These are phyloP conservation scores for Gryganskiella cystojenkinii DNA, from an alignment of 192 early-diverging fungal genomes.

Conservation along the genomic window DNA sequence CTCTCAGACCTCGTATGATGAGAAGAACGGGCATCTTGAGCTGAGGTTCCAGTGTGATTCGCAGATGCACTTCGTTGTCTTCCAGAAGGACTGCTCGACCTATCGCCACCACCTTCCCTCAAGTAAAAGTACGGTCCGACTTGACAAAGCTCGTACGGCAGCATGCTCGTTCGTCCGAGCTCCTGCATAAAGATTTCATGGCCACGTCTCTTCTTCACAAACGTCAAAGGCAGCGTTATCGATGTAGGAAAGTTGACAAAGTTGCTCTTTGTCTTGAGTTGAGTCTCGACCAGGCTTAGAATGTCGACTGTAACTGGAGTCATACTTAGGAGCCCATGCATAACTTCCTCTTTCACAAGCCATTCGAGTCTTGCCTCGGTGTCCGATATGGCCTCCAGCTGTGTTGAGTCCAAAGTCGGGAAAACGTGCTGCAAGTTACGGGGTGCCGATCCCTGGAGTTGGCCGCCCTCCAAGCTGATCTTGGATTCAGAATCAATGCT, in stretches of 20 bases:
- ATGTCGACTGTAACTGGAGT: conserved; percentile 61
- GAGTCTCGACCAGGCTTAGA: conserved; percentile 60
- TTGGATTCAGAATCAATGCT: conserved; percentile 39
- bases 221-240: conserved; percentile 59
- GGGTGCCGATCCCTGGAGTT: conserved; percentile 12
- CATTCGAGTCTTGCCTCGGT: conserved; percentile 66
- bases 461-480: conserved; percentile 33
- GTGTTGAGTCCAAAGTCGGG: conserved; percentile 50
- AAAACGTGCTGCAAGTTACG: conserved; percentile 37
- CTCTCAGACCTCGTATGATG: too few species aligned
- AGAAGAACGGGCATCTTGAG: too few species aligned
- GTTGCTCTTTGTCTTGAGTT: conserved; percentile 62
- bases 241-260: conserved; percentile 69
- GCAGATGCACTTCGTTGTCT: too few species aligned
- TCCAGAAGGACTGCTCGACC: conserved; percentile 4
- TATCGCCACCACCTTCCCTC: conserved; percentile 36
- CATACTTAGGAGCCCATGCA: conserved; percentile 73
- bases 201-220: conserved; percentile 59
- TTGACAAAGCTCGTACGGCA: conserved; percentile 59
- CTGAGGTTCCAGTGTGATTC: too few species aligned
- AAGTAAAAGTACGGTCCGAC: conserved; percentile 66
- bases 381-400: conserved; percentile 68
- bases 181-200: conserved; percentile 64
- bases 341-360: conserved; percentile 80
- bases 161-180: conserved; percentile 55